Conservation (phyloP, 306 rosid species). For the Medicago truncatula region MtrunA17r5.0-ANR NC_053044.1:24683501-24684000, state of each 20-base stretch:
- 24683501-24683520: conserved; percentile 38
- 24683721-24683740: not conserved
- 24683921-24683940: not conserved
- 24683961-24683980: not conserved
- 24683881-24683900: not conserved
- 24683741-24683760: not conserved
- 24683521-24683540: conserved; percentile 4
- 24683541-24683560: conserved; percentile 38
- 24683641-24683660: not conserved
- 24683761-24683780: not conserved
- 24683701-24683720: too few relatives aligned
- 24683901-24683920: conserved; percentile 42
- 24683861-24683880: too few relatives aligned
- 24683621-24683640: not conserved
- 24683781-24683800: not conserved
- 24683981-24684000: conserved; percentile 58
- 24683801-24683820: not conserved
- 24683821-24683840: too few relatives aligned
- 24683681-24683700: not conserved
- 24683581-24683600: not conserved
- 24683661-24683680: not conserved
- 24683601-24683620: not conserved
- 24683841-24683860: too few relatives aligned
- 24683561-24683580: conserved; percentile 25
- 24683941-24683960: not conserved